Base-by-base conservation (phyloP, 495 filamentous ascomycete genomes). In the Clohesyomyces aquaticus region DNA sequence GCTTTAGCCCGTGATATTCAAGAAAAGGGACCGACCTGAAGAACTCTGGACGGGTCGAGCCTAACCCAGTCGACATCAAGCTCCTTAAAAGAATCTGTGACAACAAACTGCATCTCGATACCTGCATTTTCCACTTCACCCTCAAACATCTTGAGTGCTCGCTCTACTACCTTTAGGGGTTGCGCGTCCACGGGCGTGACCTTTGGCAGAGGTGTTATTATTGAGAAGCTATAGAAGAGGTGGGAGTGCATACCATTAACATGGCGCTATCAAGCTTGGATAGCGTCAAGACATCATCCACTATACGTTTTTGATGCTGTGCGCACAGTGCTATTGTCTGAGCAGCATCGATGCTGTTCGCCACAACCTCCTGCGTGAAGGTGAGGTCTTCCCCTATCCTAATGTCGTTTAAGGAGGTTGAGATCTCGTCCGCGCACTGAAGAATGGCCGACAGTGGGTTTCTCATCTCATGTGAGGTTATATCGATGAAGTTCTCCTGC, bases 381-480 rank as follows among this genome's bases (percentile, higher is more conserved):
- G 12, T 42, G 12, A 51, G 48, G 14, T 19, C 19, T 3, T 46
- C 27, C 16, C 49, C 77, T 10, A 71, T 59, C 48, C 70, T 74
- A 64, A 79, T 80, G 11, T 77, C 77, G 45, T 71, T 73, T 18
- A 91, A 67, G 12, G 80, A 77, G 0, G 77, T 81, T 6, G 81
- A 70, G 27, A 93, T 91, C 72, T 92, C 88, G 67, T 94, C 90
- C 3, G 87, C 85, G 70, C 88, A 92, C 73, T 93, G 89, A 32
- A 93, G 74, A 47, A 93, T 91, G 8, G 90, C 90, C 46, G 84
- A 88, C 9, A 94, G 78, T 1, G 91, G 91, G 63, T 94, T 96
- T 9, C 90, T 83, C 79, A 94, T 90, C 69, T 96, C 91, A 68
- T 96, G 91, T 63, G 87, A 91, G 6, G 88, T 92, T 64, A 91